Base-by-base conservation (phyloP, 768 basidiomycete species). In the Coprinopsis cinerea region DNA sequence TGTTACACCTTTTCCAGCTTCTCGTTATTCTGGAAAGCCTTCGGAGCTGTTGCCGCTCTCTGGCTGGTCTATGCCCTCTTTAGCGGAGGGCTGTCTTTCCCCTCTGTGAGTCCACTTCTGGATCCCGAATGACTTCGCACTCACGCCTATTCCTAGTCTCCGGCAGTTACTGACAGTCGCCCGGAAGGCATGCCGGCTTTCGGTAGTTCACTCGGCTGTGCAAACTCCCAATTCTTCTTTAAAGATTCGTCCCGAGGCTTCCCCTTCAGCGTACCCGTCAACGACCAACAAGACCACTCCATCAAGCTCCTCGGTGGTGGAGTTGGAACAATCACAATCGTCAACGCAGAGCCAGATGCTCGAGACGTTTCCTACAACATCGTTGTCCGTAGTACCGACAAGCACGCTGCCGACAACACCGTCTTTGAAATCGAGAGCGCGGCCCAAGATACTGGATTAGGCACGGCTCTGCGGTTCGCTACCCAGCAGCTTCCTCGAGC, bases 151-250 rank as follows among this genome's bases (percentile, higher is more conserved):
- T n/a, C n/a, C n/a, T n/a, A n/a, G n/a, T n/a, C n/a, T n/a, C n/a
- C n/a, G n/a, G n/a, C n/a, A n/a, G n/a, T n/a, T n/a, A n/a, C n/a
- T n/a, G n/a, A n/a, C n/a, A n/a, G n/a, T n/a, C n/a, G 77, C 10
- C 64, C 81, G 4, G 79, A 82, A 55, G 59, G 64, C n/a, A 77
- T 81, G 73, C 81, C 81, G 0, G 68, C 60, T 23, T 82, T 72
- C 65, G 73, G 76, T 61, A 70, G 63, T 2, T 77, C 77, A 4
- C 69, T 81, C 0, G 77, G 76, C 7, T 82, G 79, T 59, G 54
- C 64, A 7, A 53, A 68, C 40, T 72, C 74, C 4, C 65, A 72
- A 1, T 64, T 75, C 54, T 55, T 74, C 47, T 81, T 78, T 61
- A 68, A 75, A 23, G 66, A 62, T 23, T 24, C 44, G 10, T 63